phyloP scores from a whole-genome alignment of 306 rosid genomes.

The Malus domestica region DNA sequence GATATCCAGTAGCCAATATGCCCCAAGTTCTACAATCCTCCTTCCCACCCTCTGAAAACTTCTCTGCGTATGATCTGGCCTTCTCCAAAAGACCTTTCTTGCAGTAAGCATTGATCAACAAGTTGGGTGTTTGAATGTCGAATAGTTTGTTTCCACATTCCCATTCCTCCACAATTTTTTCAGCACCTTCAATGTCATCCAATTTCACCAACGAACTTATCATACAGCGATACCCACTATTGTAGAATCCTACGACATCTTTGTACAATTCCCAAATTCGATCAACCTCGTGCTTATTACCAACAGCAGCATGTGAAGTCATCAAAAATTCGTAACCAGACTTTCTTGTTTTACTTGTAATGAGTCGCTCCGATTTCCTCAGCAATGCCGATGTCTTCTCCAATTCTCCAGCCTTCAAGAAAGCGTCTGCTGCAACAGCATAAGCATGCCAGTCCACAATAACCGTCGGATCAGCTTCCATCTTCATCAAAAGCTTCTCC shows the following conservation, averaged over 20 bases:
- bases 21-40: conserved; percentile 38
- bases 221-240: conserved; percentile 37
- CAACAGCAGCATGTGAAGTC: conserved; percentile 35
- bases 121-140: conserved; percentile 39
- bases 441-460: neutral
- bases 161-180: conserved; percentile 56
- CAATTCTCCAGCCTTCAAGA: neutral
- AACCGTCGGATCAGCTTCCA: neutral
- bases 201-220: conserved; percentile 50
- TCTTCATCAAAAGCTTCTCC: neutral
- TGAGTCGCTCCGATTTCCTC: neutral
- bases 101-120: conserved; percentile 46
- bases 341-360: neutral
- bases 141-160: conserved; percentile 32
- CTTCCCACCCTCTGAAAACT: conserved; percentile 44
- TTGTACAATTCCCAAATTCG: conserved; percentile 48
- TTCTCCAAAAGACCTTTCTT: conserved; percentile 41
- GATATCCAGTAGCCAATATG: conserved; percentile 39
- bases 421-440: neutral
- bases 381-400: neutral
- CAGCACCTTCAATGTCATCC: conserved; percentile 58
- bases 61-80: conserved; percentile 43
- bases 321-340: conserved; percentile 40
- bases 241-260: neutral
- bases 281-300: conserved; percentile 52